Evolutionary conservation across 768 basidiomycete genomes (phyloP), one percentile per base, ranked within the genome.

Genomic region (Tulasnella sp.): DNA sequence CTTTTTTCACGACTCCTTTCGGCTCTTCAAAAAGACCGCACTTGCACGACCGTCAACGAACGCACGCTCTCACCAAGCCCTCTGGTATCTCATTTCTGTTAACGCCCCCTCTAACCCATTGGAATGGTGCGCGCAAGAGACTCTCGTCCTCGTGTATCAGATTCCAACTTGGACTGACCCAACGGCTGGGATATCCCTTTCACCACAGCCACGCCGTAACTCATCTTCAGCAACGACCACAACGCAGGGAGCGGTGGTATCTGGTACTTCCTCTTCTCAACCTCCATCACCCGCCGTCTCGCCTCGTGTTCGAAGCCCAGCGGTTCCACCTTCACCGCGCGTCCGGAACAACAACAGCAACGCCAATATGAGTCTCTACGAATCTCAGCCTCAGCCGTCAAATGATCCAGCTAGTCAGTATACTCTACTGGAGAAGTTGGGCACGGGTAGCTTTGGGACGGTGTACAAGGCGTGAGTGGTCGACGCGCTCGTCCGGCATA

Each of bases 391-490:
- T 5, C 76, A 71, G 20, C 76, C 77, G 16, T 16, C 69, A 40
- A 92, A 83, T 83, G 95, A 95, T 82, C 95, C 95, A 26, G 91
- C 93, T 15, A 93, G 91, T 81, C 94, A 97, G 82, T 98, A 98
- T 83, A 94, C 93, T 69, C 85, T 99, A 46, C 88, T 96, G 77
- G 95, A 98, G 85, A 98, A 98, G 84, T 89, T 99, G n/a, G 97
- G 97, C 20, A 96, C 95, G 32, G 97, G 97, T 46, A 95, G 93
- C 83, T 99, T 99, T 83, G 97, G 97, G 11, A 93, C 91, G 0
- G 97, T 99, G 77, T 99, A 95, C 90, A 98, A 98, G 86, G 97
- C 95, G 85, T 87, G 51, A 77, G 86, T 83, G 55, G 40, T 29
- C 46, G n/a, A 57, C 4, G 16, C n/a, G 16, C 29, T 44, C 26